phyloP scores from a whole-genome alignment of 768 basidiomycete species.

The Lentinula boryana region DNA sequence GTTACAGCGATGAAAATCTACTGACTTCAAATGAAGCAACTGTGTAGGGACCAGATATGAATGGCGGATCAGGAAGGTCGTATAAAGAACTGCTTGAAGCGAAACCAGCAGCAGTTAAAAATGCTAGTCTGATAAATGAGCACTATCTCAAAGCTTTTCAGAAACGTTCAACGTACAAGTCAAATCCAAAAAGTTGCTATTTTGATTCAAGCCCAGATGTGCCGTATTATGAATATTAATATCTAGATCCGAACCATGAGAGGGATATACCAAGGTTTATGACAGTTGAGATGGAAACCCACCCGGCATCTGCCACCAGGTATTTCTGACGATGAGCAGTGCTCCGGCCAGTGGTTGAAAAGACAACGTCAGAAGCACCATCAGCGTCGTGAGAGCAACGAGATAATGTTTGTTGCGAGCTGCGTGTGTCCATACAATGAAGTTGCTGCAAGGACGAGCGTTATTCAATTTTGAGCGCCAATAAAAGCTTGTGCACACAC shows the following conservation, averaged over 20 bases:
- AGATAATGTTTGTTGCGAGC: constrained; percentile 43
- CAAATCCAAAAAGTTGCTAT: constrained; percentile 38
- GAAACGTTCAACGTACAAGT: constrained; percentile 27
- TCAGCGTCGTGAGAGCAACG: constrained; percentile 41
- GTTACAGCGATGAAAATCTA: not conserved
- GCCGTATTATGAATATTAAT: constrained; percentile 28
- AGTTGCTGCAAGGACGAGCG: constrained; percentile 26
- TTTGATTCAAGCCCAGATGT: constrained; percentile 39
- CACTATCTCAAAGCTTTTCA: not conserved
- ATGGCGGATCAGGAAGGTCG: constrained; percentile 37
- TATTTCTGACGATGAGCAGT: constrained; percentile 40
- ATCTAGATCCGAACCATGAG: constrained; percentile 19
- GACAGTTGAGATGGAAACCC: constrained; percentile 8
- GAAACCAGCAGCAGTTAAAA: constrained; percentile 49
- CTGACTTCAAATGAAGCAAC: constrained; percentile 40
- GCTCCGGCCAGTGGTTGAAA: constrained; percentile 52
- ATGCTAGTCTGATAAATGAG: constrained; percentile 25
- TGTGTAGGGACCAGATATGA: constrained; percentile 38
- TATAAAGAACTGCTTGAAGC: constrained; percentile 46
- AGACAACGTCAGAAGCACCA: constrained; percentile 39
- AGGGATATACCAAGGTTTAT: not conserved
- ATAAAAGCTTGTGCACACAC: constrained; percentile 19
- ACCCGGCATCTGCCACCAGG: constrained; percentile 38
- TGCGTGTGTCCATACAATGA: constrained; percentile 41
- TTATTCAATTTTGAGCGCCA: not conserved